Percentiles rank a stretch among this genome's conserved stretches.
Conservation (phyloP, 2,329 filamentous ascomycete species). For the Diaporthe vaccinii region DNA sequence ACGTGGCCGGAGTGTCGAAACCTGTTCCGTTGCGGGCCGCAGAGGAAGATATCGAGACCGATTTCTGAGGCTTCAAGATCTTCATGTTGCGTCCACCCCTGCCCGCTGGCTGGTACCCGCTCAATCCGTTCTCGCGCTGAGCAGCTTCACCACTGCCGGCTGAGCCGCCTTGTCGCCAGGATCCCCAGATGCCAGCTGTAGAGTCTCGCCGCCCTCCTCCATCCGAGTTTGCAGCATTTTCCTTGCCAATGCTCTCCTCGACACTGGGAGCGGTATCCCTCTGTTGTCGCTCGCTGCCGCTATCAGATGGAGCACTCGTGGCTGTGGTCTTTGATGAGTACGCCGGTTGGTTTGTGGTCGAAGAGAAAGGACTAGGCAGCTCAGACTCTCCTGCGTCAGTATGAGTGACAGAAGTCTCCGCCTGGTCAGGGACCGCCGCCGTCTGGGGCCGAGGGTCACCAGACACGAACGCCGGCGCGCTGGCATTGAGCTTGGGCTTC, state of each 20-base stretch:
- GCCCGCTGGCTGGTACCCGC: slow-evolving; percentile 78
- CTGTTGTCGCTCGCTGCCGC: slow-evolving; percentile 60
- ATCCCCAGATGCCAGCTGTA: slow-evolving; percentile 74
- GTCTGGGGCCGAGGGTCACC: slow-evolving; percentile 45
- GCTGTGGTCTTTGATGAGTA: slow-evolving; percentile 51
- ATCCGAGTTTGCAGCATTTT: slow-evolving; percentile 43
- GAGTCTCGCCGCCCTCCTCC: slow-evolving; percentile 58
- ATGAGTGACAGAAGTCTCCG: slow-evolving; percentile 45
- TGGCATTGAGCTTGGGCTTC: slow-evolving; percentile 70
- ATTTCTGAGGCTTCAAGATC: slow-evolving; percentile 84
- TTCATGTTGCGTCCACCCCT: slow-evolving; percentile 82
- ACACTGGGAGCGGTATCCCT: slow-evolving; percentile 46
- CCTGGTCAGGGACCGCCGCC: slow-evolving; percentile 39
- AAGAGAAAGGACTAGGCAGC: slow-evolving; percentile 45
- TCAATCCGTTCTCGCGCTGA: slow-evolving; percentile 66
- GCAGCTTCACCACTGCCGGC: slow-evolving; percentile 65
- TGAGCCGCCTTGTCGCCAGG: slow-evolving; percentile 74
- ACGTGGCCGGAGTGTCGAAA: slow-evolving; percentile 64
- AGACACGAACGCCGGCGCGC: slow-evolving; percentile 60
- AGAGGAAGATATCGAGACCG: slow-evolving; percentile 61
- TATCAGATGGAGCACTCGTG: slow-evolving; percentile 58
- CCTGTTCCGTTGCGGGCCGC: slow-evolving; percentile 64
- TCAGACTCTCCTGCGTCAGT: slow-evolving; percentile 48
- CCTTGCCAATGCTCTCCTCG: slow-evolving; percentile 48
- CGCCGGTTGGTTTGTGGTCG: slow-evolving; percentile 51